Percentiles rank a stretch among this genome's conserved stretches.
These are phyloP conservation scores for Acacia pycnantha DNA, from an alignment of 331 rosid species.

Conservation along the genomic window DNA sequence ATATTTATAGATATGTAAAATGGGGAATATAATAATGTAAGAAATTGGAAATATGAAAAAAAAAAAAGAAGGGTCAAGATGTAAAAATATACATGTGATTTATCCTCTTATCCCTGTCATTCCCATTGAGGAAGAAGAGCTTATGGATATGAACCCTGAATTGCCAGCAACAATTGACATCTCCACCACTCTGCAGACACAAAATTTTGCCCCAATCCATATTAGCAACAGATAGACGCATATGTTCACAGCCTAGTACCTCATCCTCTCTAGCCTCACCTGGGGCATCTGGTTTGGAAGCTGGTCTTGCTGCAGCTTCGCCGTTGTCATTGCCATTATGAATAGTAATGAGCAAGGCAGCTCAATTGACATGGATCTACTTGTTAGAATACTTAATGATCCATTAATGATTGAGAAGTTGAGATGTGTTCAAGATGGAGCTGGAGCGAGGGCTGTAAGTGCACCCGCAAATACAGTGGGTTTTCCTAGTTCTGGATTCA, in stretches of 20 bases:
- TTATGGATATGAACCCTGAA: constrained; percentile 24
- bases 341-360: constrained; percentile 49
- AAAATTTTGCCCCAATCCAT: constrained; percentile 13
- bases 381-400: constrained; percentile 55
- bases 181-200: constrained; percentile 19
- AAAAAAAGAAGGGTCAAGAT: too few species aligned
- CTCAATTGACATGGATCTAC: constrained; percentile 55
- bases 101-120: constrained; percentile 49
- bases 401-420: constrained; percentile 42
- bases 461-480: background rate
- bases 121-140: constrained; percentile 65
- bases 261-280: constrained; percentile 17
- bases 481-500: constrained; percentile 17
- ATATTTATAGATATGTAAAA: too few species aligned
- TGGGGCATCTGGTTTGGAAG: constrained; percentile 28
- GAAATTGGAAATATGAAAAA: too few species aligned
- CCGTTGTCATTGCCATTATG: constrained; percentile 46
- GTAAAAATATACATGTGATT: too few species aligned
- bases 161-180: constrained; percentile 16
- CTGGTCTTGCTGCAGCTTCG: constrained; percentile 52
- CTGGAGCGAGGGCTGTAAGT: background rate
- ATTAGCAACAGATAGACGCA: constrained; percentile 6
- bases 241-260: constrained; percentile 14
- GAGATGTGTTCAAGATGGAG: background rate
- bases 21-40: too few species aligned